These are phyloP conservation scores for Apophysomyces elegans DNA, from an alignment of 371 early-diverging fungal species.

Conservation along the genomic window DNA sequence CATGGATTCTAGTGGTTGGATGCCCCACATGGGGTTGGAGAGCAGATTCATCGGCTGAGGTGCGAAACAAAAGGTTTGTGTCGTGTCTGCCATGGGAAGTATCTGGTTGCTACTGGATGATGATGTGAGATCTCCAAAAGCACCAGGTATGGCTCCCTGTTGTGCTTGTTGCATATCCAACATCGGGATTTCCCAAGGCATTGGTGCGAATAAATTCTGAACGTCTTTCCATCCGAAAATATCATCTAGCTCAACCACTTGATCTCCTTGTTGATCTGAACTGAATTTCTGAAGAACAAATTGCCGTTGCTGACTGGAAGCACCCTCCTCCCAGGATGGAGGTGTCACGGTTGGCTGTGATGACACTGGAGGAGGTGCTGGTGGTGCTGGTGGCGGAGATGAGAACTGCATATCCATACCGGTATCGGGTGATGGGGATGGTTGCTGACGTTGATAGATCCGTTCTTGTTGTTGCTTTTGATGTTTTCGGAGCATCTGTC, in stretches of 20 bases:
- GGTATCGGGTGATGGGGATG: background rate
- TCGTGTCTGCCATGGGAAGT: background rate
- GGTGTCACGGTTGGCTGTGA: conserved; percentile 3
- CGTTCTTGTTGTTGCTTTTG: conserved; percentile 13
- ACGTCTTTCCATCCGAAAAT: conserved; percentile 34
- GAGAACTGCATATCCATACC: background rate
- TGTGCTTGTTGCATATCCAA: background rate
- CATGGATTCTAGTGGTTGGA: background rate
- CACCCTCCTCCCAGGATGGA: background rate
- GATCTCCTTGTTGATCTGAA: conserved; percentile 52
- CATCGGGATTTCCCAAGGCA: background rate
- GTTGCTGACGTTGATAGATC: background rate
- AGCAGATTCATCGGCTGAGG: background rate
- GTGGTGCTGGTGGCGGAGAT: conserved; percentile 12
- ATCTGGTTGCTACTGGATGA: background rate
- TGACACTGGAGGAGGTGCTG: background rate
- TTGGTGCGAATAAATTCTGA: background rate
- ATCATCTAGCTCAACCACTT: conserved; percentile 46
- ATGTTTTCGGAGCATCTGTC: conserved; percentile 13
- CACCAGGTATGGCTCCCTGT: background rate
- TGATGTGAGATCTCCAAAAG: background rate
- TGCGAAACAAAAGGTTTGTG: background rate
- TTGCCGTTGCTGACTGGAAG: conserved; percentile 12
- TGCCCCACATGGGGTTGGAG: background rate
- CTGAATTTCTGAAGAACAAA: conserved; percentile 48